A percentile compares a stretch with the other conserved stretches of the same genome.
Conservation (phyloP, 2,329 filamentous ascomycete genomes). For the Verticillium zaregamsianum region DNA sequence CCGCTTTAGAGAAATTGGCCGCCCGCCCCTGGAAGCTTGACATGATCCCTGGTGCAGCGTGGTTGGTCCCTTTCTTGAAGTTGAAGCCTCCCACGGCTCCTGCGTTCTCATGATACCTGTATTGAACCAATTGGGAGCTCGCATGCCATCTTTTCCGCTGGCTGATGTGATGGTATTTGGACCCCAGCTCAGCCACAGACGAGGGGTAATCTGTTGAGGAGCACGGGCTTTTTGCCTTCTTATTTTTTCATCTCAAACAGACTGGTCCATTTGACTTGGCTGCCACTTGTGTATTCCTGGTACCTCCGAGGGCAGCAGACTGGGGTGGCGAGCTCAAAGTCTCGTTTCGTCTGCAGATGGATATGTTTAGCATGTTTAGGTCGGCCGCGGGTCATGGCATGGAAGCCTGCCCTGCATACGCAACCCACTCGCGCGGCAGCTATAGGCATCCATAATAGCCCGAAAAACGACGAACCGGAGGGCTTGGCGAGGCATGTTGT, state of each 20-base stretch:
- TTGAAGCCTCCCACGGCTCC: neutral
- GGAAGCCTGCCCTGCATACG: neutral
- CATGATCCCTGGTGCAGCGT: neutral
- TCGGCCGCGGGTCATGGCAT: neutral
- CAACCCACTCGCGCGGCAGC: neutral
- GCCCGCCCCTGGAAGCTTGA: neutral
- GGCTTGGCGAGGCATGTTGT: neutral
- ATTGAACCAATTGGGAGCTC: neutral
- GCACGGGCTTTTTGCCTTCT: neutral
- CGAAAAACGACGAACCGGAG: neutral
- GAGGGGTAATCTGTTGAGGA: neutral
- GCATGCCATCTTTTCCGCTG: neutral
- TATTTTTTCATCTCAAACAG: neutral
- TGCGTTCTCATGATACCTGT: neutral
- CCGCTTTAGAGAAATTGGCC: constrained; percentile 49
- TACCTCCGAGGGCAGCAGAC: neutral
- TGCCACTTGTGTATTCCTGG: too few relatives aligned
- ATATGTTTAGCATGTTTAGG: neutral
- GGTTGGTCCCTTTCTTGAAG: neutral
- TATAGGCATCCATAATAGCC: neutral
- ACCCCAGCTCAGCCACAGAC: neutral
- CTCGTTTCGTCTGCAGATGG: neutral
- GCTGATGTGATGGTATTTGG: neutral
- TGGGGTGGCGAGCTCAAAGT: neutral
- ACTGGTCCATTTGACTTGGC: neutral